Evolutionary conservation across 305 asterid genomes (phyloP).

Genomic region (Solanum hybrid): DNA sequence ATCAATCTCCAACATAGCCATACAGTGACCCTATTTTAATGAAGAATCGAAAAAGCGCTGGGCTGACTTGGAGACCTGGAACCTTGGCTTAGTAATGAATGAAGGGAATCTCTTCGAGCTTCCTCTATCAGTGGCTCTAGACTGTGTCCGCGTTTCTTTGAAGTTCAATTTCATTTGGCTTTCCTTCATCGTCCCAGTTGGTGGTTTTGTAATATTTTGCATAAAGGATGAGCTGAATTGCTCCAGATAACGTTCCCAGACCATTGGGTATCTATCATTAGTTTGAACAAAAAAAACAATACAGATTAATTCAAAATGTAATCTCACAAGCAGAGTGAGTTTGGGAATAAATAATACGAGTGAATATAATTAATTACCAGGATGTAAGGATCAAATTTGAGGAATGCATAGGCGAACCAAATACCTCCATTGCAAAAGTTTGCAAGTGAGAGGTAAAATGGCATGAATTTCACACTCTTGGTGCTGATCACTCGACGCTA

Average conservation of each 20-base stretch:
- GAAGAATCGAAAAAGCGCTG: neutral
- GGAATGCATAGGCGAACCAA: conserved; percentile 56
- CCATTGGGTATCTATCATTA: conserved; percentile 33
- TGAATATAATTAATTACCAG: neutral
- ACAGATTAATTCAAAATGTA: neutral
- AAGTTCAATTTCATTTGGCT: conserved; percentile 19
- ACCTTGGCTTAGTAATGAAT: neutral
- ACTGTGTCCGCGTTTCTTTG: neutral
- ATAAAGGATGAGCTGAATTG: conserved; percentile 43
- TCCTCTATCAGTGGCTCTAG: neutral
- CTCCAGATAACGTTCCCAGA: conserved; percentile 49
- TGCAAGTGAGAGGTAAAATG: conserved; percentile 51
- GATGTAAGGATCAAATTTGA: conserved; percentile 42
- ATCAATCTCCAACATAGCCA: neutral
- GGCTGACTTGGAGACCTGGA: neutral
- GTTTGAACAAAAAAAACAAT: neutral
- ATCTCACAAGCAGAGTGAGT: neutral
- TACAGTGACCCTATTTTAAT: neutral
- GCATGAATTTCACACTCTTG: conserved; percentile 85
- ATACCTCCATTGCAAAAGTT: conserved; percentile 46
- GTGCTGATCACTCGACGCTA: conserved; percentile 40
- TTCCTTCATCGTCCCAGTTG: conserved; percentile 42
- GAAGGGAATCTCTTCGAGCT: neutral
- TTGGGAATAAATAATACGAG: neutral
- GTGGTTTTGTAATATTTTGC: conserved; percentile 47